phyloP scores from a whole-genome alignment of 116 monocot species.

The Phalaenopsis hybrid region DNA sequence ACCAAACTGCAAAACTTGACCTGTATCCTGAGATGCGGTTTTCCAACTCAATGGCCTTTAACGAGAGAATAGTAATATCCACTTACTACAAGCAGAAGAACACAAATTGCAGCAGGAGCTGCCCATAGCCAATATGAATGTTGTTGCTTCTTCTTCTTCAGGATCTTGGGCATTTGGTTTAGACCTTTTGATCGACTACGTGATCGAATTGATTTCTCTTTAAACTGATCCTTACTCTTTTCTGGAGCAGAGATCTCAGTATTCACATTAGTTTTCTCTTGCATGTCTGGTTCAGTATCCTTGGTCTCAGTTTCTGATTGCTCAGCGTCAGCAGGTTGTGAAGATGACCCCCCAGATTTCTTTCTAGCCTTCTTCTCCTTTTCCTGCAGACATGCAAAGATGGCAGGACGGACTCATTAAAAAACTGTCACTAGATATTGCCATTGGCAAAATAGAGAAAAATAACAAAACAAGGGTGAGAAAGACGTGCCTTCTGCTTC shows the following conservation, averaged over 20 bases:
- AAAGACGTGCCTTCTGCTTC: conserved; percentile 58
- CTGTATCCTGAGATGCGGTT: background rate
- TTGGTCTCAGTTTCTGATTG: conserved; percentile 30
- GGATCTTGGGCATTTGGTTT: conserved; percentile 28
- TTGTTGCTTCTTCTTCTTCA: conserved; percentile 68
- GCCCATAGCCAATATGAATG: conserved; percentile 49
- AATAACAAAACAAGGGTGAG: background rate
- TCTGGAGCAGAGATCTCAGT: conserved; percentile 15
- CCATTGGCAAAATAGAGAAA: background rate
- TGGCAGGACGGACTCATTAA: background rate
- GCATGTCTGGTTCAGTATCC: conserved; percentile 19
- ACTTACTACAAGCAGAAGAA: conserved; percentile 20
- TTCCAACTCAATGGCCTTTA: conserved; percentile 3
- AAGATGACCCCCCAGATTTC: conserved; percentile 31
- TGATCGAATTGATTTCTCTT: conserved; percentile 25
- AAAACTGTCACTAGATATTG: background rate
- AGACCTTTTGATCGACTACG: conserved; percentile 15
- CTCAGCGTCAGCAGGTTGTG: conserved; percentile 24
- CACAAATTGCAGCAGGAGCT: conserved; percentile 24
- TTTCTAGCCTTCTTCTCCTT: conserved; percentile 81
- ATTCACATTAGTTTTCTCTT: conserved; percentile 32
- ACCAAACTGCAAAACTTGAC: background rate
- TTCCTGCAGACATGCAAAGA: conserved; percentile 32
- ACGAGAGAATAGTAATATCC: conserved; percentile 25
- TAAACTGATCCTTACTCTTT: conserved; percentile 40